These are phyloP conservation scores for Ascodesmis nigricans DNA, from an alignment of 495 filamentous ascomycete species.

Conservation along the genomic window DNA sequence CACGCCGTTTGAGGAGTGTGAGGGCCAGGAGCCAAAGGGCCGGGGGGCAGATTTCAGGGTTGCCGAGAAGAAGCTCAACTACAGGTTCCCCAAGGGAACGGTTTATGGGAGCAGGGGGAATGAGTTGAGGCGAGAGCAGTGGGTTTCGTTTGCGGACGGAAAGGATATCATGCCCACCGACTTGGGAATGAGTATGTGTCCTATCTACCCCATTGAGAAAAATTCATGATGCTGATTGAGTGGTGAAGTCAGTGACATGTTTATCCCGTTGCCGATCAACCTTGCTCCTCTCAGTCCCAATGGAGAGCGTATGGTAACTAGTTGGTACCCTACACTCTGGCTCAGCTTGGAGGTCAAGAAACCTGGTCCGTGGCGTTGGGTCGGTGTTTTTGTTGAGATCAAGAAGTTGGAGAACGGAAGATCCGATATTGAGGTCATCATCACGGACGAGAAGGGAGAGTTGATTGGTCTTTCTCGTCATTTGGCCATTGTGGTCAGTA, in stretches of 20 bases:
- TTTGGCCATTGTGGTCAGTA: conserved; percentile 35
- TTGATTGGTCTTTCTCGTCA: conserved; percentile 42
- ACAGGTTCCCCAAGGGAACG: conserved; percentile 1
- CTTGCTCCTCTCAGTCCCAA: no score
- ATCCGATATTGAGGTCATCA: conserved; percentile 40
- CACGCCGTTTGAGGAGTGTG: not conserved
- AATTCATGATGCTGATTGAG: not conserved
- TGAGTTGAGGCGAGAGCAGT: conserved; percentile 13
- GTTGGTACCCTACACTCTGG: conserved; percentile 64
- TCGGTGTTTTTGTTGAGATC: conserved; percentile 35
- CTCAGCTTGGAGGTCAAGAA: conserved; percentile 49
- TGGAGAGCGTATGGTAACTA: conserved; percentile 15
- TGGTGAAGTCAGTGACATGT: conserved; percentile 2
- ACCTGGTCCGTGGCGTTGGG: conserved; percentile 38
- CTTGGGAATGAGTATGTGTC: conserved; percentile 10
- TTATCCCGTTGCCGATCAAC: conserved; percentile 13
- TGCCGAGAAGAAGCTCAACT: conserved; percentile 7
- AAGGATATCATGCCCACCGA: conserved; percentile 2
- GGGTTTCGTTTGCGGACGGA: conserved; percentile 11
- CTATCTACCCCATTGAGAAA: conserved; percentile 3
- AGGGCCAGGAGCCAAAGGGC: not conserved
- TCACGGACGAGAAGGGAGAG: conserved; percentile 35
- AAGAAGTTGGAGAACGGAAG: conserved; percentile 39
- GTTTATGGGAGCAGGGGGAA: not conserved
- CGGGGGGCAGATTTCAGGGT: not conserved